Evolutionary conservation across 2,329 filamentous ascomycete species (phyloP), one percentile per base, ranked within the genome.

Genomic region (Cordyceps militaris): DNA sequence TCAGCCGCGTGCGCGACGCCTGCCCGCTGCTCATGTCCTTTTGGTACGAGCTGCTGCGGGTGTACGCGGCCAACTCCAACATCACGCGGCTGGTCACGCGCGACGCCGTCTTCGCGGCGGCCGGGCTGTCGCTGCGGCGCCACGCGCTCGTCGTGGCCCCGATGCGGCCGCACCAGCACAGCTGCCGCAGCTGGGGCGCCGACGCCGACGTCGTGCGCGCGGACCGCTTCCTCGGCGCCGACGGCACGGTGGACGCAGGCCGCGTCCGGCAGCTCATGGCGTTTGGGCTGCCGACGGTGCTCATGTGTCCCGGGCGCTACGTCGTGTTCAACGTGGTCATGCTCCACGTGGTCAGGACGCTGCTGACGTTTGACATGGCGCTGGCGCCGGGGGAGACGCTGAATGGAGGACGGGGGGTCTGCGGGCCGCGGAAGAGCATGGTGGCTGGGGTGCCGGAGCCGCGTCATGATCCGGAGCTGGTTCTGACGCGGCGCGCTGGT

Each of bases 11-110:
- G 34, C 54, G 54, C 36, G 54, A 56, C 11, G 42, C 44, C 8
- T 56, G 54, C 32, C 54, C 54, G 54, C 46, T 56, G 10, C 54
- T 56, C 44, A 56, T 56, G 54, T 56, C 54, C 8, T 42, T 49
- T n/a, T 56, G 54, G 46, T 56, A 56, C 46, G 54, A 56, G 36
- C 36, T 56, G 46, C 54, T 56, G n/a, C 54, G 54, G 7, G 7
- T 56, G 11, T 56, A 56, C 34, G 54, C 54, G 1, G 54, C 54
- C 46, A 56, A 56, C 46, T 56, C 54, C 3, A 56, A 56, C 46
- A 21, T 56, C 8, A 56, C 54, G 7, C 54, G 54, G 3, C 26
- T 56, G 13, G 54, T 56, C 4, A 49, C 54, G 54, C 54, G 50
- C 46, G 54, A 49, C 38, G 30, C 54, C 26, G 46, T 50, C 26